Evolutionary conservation across 2,329 filamentous ascomycete species (phyloP).

Genomic region (Xylaria sp.): DNA sequence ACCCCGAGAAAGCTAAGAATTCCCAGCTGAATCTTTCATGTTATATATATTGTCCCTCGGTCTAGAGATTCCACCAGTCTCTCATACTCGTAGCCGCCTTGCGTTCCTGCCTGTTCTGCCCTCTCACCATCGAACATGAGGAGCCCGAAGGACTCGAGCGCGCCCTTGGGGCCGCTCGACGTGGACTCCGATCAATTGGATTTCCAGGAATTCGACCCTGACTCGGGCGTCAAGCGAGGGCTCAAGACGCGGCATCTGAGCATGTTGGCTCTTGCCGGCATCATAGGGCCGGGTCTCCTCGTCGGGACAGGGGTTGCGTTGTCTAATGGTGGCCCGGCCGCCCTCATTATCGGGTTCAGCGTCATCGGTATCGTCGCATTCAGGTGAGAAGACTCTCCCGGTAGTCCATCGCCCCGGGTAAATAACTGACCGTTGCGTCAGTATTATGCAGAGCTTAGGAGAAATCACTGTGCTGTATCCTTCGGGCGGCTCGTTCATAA

Average conservation of each 20-base stretch:
- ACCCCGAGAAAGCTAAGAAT: constrained; percentile 8
- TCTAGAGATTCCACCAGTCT: background rate
- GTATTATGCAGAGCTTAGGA: constrained; percentile 78
- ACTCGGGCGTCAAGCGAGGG: constrained; percentile 74
- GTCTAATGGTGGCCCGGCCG: constrained; percentile 74
- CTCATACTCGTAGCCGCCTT: background rate
- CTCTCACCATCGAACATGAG: constrained; percentile 26
- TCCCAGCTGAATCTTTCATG: background rate
- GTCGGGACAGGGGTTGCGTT: constrained; percentile 78
- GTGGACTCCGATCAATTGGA: constrained; percentile 46
- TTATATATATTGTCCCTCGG: constrained; percentile 5
- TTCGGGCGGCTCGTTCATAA: constrained; percentile 76
- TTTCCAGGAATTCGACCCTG: constrained; percentile 64
- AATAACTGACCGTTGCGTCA: constrained; percentile 46
- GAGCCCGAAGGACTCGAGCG: constrained; percentile 23
- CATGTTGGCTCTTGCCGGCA: constrained; percentile 73
- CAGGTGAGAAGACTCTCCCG: constrained; percentile 50
- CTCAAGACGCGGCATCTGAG: constrained; percentile 72
- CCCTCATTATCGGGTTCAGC: constrained; percentile 77
- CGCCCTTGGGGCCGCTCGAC: constrained; percentile 31
- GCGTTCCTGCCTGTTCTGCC: background rate
- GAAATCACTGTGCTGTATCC: constrained; percentile 80
- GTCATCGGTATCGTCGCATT: constrained; percentile 75
- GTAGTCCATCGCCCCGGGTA: background rate
- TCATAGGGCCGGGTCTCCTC: constrained; percentile 76